Percentiles rank a stretch among this genome's conserved stretches.
Conservation (phyloP, 352 stramenopile genomes). For the Phytophthora idaei region DNA sequence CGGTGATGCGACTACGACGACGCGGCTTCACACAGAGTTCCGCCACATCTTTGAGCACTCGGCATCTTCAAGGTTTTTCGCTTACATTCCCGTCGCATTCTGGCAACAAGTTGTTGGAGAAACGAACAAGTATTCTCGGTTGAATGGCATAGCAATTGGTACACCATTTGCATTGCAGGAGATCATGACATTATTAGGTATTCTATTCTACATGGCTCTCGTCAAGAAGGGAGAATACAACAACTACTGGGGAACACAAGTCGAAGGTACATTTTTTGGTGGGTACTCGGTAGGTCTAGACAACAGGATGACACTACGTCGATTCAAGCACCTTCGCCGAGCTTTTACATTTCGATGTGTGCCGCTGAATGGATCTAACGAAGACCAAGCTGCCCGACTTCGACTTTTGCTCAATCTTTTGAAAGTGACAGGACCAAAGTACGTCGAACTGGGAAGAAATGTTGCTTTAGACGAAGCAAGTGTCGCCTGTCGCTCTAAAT, state of each 20-base stretch:
- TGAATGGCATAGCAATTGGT: not conserved
- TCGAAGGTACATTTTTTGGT: constrained; percentile 26
- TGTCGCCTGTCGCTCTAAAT: constrained; percentile 12
- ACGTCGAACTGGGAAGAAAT: not conserved
- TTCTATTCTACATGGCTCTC: constrained; percentile 34
- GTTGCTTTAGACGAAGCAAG: constrained; percentile 5
- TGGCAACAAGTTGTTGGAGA: constrained; percentile 9
- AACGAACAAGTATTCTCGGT: constrained; percentile 4
- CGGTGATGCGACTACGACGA: constrained; percentile 1
- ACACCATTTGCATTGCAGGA: constrained; percentile 10
- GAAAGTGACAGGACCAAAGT: not conserved
- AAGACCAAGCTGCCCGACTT: constrained; percentile 2
- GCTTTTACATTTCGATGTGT: constrained; percentile 26
- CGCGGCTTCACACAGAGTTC: constrained; percentile 11
- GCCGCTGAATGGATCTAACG: not conserved
- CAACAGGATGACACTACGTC: constrained; percentile 17
- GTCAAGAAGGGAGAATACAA: constrained; percentile 28
- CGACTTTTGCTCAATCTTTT: not conserved
- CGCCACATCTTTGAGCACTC: constrained; percentile 28
- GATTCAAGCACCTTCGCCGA: constrained; percentile 29
- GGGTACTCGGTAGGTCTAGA: constrained; percentile 10
- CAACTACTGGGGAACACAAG: constrained; percentile 40
- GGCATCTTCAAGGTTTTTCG: constrained; percentile 31
- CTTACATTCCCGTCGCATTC: constrained; percentile 27
- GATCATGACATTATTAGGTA: constrained; percentile 33